Percentiles rank a stretch among this genome's conserved stretches.
These are phyloP conservation scores for Trichoderma asperelloides DNA, from an alignment of 495 filamentous ascomycete species.

Conservation along the genomic window DNA sequence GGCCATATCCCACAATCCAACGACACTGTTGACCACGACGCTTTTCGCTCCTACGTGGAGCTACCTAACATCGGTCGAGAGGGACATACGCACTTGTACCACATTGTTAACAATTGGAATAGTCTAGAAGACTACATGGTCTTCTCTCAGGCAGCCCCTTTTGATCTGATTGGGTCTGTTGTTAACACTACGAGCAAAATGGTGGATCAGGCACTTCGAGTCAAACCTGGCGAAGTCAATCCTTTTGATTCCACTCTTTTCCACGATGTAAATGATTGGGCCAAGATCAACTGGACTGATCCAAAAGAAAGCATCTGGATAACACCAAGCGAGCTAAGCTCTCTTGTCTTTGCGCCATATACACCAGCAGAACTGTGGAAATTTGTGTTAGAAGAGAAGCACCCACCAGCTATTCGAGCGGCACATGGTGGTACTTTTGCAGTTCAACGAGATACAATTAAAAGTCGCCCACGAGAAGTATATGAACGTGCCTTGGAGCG, in stretches of 20 bases:
- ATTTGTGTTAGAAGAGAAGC: background rate
- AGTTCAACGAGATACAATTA: background rate
- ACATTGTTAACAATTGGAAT: background rate
- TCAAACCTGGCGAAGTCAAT: background rate
- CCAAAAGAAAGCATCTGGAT: slow-evolving; percentile 6
- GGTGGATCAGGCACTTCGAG: background rate
- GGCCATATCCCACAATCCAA: background rate
- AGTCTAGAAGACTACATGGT: background rate
- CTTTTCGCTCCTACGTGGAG: background rate
- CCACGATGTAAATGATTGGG: background rate
- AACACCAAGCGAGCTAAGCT: background rate
- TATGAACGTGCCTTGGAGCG: background rate
- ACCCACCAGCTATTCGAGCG: background rate
- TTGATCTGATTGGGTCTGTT: background rate
- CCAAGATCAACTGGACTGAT: background rate
- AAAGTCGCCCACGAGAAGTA: background rate
- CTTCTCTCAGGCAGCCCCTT: background rate
- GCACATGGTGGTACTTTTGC: background rate
- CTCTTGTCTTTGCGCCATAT: background rate
- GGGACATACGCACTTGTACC: background rate
- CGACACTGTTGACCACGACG: background rate
- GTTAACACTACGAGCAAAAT: background rate
- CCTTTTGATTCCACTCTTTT: background rate
- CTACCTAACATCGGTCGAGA: background rate
- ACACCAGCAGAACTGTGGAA: background rate